Evolutionary conservation across 495 filamentous ascomycete genomes (phyloP).

Genomic region (Neurospora sp.): DNA sequence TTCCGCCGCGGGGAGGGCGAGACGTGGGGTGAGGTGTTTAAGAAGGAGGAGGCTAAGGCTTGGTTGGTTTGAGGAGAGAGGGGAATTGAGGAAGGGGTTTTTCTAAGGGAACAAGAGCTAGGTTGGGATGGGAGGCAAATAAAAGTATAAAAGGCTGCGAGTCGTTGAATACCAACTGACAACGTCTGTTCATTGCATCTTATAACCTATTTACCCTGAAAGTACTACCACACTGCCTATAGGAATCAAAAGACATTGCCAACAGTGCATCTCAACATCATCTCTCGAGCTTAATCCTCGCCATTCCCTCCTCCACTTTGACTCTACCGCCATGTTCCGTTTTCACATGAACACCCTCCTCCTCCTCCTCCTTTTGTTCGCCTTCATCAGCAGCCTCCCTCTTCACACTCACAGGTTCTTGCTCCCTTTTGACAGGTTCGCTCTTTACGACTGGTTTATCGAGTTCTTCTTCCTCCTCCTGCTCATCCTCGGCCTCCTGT

Average conservation of each 20-base stretch:
- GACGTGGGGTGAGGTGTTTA: slow-evolving; percentile 27
- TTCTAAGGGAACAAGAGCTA: neutral
- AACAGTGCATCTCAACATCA: neutral
- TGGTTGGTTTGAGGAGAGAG: slow-evolving; percentile 12
- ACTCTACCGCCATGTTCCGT: neutral
- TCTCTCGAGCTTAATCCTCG: neutral
- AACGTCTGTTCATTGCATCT: neutral
- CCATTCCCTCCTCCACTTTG: neutral
- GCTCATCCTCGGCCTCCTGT: neutral
- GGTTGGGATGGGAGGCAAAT: neutral
- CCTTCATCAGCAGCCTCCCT: neutral
- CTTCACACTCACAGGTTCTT: neutral
- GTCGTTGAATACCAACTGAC: too few relatives aligned
- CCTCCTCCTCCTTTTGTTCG: neutral
- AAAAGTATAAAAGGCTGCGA: too few relatives aligned
- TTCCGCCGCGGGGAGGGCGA: slow-evolving; percentile 23
- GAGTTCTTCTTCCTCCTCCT: neutral
- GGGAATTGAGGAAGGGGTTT: neutral
- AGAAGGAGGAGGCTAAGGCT: slow-evolving; percentile 7
- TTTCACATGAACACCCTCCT: neutral
- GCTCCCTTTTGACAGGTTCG: neutral
- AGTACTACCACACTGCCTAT: neutral
- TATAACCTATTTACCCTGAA: neutral
- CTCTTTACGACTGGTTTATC: neutral
- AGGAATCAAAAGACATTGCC: neutral